Conservation (phyloP, 2,329 filamentous ascomycete species). For the Trichoderma hamatum region DNA sequence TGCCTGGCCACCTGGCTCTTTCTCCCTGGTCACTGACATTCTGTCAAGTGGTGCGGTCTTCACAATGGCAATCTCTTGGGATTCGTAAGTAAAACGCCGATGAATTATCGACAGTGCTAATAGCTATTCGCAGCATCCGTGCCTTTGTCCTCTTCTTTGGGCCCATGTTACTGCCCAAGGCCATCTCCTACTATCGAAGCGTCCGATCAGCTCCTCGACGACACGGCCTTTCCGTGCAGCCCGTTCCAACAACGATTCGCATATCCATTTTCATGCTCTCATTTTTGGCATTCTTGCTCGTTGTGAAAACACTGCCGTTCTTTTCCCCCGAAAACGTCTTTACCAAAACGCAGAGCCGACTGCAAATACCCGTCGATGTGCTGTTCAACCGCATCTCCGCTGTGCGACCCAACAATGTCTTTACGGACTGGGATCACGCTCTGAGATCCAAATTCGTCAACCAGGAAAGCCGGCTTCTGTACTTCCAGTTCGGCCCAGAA, state of each 20-base stretch:
- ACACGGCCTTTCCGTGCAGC: slow-evolving; percentile 54
- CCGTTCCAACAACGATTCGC: slow-evolving; percentile 57
- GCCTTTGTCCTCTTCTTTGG: slow-evolving; percentile 66
- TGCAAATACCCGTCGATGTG: slow-evolving; percentile 83
- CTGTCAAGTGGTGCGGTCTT: not conserved
- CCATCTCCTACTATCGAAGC: slow-evolving; percentile 66
- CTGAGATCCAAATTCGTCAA: slow-evolving; percentile 71
- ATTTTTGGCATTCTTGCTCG: slow-evolving; percentile 47
- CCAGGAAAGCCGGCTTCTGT: slow-evolving; percentile 74
- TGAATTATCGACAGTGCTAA: not conserved
- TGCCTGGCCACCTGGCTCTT: slow-evolving; percentile 17
- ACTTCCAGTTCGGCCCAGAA: slow-evolving; percentile 79
- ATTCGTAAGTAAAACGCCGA: slow-evolving; percentile 28
- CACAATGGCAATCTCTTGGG: slow-evolving; percentile 30
- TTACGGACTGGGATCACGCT: slow-evolving; percentile 63
- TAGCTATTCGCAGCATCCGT: slow-evolving; percentile 48
- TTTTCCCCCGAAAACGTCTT: slow-evolving; percentile 84
- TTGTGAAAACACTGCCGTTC: slow-evolving; percentile 65
- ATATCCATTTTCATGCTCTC: slow-evolving; percentile 64
- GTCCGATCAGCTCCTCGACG: slow-evolving; percentile 47
- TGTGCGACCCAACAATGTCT: slow-evolving; percentile 50
- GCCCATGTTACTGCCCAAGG: slow-evolving; percentile 70
- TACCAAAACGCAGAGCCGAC: slow-evolving; percentile 71
- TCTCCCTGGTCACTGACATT: not conserved
- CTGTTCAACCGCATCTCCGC: slow-evolving; percentile 75